Conservation (phyloP, 768 basidiomycete species). For the Agaricus sinodeliciosus region DNA sequence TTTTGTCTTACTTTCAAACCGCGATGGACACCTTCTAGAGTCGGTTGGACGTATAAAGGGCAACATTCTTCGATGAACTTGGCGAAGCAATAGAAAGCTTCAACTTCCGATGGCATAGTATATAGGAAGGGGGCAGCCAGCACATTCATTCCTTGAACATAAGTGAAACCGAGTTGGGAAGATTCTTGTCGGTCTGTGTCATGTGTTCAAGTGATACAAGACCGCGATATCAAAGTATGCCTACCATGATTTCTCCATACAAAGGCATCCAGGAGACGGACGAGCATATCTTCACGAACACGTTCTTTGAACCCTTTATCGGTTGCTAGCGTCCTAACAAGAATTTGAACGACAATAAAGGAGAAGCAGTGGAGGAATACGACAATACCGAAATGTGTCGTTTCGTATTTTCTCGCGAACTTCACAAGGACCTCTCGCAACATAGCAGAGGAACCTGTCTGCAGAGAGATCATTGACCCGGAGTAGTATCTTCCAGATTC, state of each 20-base stretch:
- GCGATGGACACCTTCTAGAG: slow-evolving; percentile 90
- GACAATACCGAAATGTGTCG: slow-evolving; percentile 83
- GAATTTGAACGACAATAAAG: not conserved
- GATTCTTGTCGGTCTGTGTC: slow-evolving; percentile 64
- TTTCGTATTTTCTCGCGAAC: slow-evolving; percentile 92
- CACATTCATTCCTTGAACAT: slow-evolving; percentile 99
- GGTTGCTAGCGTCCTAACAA: slow-evolving; percentile 78
- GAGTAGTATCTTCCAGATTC: slow-evolving; percentile 93
- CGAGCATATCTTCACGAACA: slow-evolving; percentile 94
- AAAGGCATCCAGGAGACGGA: slow-evolving; percentile 94
- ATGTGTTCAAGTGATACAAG: not conserved
- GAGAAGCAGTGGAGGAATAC: not conserved
- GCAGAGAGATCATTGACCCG: slow-evolving; percentile 75
- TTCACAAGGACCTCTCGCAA: slow-evolving; percentile 78
- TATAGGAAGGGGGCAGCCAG: slow-evolving; percentile 97
- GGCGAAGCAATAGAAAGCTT: slow-evolving; percentile 95
- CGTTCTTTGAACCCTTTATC: slow-evolving; percentile 97
- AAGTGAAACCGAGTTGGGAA: slow-evolving; percentile 84
- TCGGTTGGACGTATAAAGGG: slow-evolving; percentile 96
- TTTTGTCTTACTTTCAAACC: slow-evolving; percentile 71
- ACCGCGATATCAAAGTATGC: not conserved
- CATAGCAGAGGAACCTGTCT: slow-evolving; percentile 70
- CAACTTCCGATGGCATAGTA: slow-evolving; percentile 95
- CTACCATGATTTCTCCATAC: slow-evolving; percentile 92
- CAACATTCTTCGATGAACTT: slow-evolving; percentile 94